Percentiles rank a stretch among this genome's conserved stretches.
phyloP scores from a whole-genome alignment of 495 filamentous ascomycete species.

The Tuber melanosporum region DNA sequence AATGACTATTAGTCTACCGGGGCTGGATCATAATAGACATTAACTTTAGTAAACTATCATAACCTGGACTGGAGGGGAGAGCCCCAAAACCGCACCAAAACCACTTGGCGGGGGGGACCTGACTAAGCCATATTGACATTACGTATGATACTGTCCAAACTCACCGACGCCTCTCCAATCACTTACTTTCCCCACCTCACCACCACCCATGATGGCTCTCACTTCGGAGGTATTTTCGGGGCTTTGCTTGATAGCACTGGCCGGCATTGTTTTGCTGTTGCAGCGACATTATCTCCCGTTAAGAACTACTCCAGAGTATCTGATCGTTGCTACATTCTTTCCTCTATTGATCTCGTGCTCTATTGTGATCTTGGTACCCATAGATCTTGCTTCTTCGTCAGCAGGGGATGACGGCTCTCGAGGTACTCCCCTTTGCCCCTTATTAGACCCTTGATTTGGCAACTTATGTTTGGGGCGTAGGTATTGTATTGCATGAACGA shows the following conservation, averaged over 20 bases:
- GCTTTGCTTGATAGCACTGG: constrained; percentile 58
- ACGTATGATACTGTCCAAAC: background rate
- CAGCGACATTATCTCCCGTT: constrained; percentile 83
- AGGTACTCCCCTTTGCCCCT: constrained; percentile 46
- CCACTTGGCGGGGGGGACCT: background rate
- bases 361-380: constrained; percentile 90
- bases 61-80: background rate
- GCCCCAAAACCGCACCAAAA: background rate
- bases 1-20: background rate
- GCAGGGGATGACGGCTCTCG: constrained; percentile 61
- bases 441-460: background rate
- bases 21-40: background rate
- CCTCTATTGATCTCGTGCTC: constrained; percentile 85
- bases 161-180: background rate
- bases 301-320: constrained; percentile 80
- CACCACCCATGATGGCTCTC: constrained; percentile 27
- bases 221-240: constrained; percentile 37
- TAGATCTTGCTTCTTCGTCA: constrained; percentile 84
- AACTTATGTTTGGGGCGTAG: constrained; percentile 36
- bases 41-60: too few species aligned
- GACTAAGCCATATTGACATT: background rate
- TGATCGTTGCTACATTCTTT: constrained; percentile 88
- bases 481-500: constrained; percentile 58
- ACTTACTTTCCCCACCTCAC: background rate
- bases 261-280: constrained; percentile 68